Conservation (phyloP, 2,329 filamentous ascomycete species). For the Sarocladiaceae sp. region DNA sequence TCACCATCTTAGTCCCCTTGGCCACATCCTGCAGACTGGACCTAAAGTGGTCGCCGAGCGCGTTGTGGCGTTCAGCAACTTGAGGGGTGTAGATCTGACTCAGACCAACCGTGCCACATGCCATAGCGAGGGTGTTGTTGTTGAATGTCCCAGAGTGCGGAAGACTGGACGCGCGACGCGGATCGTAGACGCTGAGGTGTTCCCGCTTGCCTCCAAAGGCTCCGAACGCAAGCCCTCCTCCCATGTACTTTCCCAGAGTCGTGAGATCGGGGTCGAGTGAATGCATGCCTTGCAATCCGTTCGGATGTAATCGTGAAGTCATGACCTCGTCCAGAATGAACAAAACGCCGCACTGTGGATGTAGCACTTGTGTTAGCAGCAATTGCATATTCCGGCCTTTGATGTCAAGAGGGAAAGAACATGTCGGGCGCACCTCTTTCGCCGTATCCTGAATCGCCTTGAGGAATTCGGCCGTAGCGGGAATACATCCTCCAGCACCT, state of each 20-base stretch:
- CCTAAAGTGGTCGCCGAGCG: background rate
- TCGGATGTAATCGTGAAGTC: constrained; percentile 48
- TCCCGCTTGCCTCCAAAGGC: constrained; percentile 54
- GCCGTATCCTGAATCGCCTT: constrained; percentile 33
- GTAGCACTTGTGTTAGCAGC: background rate
- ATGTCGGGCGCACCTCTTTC: background rate
- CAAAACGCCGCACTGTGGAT: constrained; percentile 36
- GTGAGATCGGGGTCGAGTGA: constrained; percentile 50
- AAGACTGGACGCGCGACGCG: constrained; percentile 24
- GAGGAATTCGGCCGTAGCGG: constrained; percentile 43
- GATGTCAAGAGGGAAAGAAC: background rate
- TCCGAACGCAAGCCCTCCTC: constrained; percentile 57
- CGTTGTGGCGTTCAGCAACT: background rate
- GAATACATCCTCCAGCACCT: constrained; percentile 51
- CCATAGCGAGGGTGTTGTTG: constrained; percentile 55
- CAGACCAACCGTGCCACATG: constrained; percentile 25
- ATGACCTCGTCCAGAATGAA: constrained; percentile 66
- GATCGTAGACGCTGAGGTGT: constrained; percentile 51
- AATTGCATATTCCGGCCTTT: background rate
- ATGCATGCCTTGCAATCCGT: constrained; percentile 37
- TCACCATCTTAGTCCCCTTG: background rate
- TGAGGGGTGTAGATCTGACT: background rate
- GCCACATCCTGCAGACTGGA: background rate
- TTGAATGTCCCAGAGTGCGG: constrained; percentile 58
- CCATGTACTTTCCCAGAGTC: constrained; percentile 57